Evolutionary conservation across 208 protist genomes (phyloP).

Genomic region (Herpetomonas samuelpessoai): DNA sequence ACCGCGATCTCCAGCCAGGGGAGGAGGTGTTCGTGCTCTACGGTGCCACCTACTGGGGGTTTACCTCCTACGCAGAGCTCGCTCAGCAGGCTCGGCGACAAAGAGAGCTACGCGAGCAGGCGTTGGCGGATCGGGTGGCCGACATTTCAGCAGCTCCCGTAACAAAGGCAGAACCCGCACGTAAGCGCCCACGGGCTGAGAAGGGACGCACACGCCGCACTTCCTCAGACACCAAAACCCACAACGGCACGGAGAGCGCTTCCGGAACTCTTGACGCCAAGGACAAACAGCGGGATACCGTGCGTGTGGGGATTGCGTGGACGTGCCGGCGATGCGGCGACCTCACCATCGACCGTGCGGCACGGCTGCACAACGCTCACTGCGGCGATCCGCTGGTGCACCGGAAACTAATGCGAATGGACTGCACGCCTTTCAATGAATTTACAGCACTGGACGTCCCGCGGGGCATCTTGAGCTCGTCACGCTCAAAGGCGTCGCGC

Average conservation of each 20-base stretch:
- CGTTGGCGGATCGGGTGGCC: neutral
- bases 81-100: neutral
- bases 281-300: neutral
- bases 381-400: slow-evolving; percentile 70
- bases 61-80: slow-evolving; percentile 70
- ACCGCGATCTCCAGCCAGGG: slow-evolving; percentile 59
- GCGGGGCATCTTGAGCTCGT: slow-evolving; percentile 26
- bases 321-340: slow-evolving; percentile 63
- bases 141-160: too few relatives aligned
- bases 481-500: slow-evolving; percentile 25
- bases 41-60: slow-evolving; percentile 86
- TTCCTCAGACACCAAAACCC: too few relatives aligned
- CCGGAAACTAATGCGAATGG: slow-evolving; percentile 38
- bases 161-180: too few relatives aligned
- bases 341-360: slow-evolving; percentile 28
- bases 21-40: slow-evolving; percentile 87
- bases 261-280: neutral
- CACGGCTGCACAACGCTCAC: slow-evolving; percentile 43
- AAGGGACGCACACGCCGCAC: too few relatives aligned
- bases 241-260: neutral
- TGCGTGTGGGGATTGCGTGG: slow-evolving; percentile 16
- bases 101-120: neutral
- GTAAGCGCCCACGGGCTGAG: too few relatives aligned
- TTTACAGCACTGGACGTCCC: slow-evolving; percentile 55
- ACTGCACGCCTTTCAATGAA: slow-evolving; percentile 68